Base-by-base conservation (phyloP, 1,284 basidiomycete genomes). In the Sutorius eximius region DNA sequence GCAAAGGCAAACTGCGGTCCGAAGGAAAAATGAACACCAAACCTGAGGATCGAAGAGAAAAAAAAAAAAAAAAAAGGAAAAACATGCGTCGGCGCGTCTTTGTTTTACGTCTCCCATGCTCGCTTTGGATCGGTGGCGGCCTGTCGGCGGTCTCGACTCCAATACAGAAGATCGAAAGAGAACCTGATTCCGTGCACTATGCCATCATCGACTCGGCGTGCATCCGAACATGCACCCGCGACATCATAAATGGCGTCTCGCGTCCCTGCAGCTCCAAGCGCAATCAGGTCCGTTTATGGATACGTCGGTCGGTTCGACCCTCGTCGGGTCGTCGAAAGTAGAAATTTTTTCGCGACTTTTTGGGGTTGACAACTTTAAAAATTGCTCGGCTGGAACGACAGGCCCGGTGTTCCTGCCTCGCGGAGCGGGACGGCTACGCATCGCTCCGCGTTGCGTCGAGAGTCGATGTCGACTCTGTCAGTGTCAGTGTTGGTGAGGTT, bases 51-150 rank as follows among this genome's bases (percentile, higher is more conserved):
- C n/a, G n/a, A n/a, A n/a, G 30, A 9, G 6, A 32, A 32, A 32
- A 32, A 32, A 9, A 32, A 32, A 32, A 32, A 9, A 32, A 32
- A 16, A 37, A 37, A 18, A 7, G 29, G 44, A 45, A 51, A 38
- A 33, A 49, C 65, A 66, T 51, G 63, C 53, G 59, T 64, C 64
- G 63, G 63, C 34, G 64, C 38, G 64, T 49, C 55, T 53, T 55
- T 49, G 47, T 49, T 67, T 68, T 68, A 66, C 66, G 64, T 65
- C 52, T 47, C 49, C 16, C n/a, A 2, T 32, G 13, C 49, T 34
- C 49, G 41, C 29, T 44, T 29, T 30, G 52, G 38, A 16, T 49
- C 44, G 15, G 45, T 34, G 55, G 45, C 29, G 24, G 45, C 43
- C 57, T 15, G 41, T 42, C 49, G 59, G 52, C 42, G 40, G 22